Evolutionary conservation across 441 rosid species (phyloP).

Genomic region (Melastoma candidum): DNA sequence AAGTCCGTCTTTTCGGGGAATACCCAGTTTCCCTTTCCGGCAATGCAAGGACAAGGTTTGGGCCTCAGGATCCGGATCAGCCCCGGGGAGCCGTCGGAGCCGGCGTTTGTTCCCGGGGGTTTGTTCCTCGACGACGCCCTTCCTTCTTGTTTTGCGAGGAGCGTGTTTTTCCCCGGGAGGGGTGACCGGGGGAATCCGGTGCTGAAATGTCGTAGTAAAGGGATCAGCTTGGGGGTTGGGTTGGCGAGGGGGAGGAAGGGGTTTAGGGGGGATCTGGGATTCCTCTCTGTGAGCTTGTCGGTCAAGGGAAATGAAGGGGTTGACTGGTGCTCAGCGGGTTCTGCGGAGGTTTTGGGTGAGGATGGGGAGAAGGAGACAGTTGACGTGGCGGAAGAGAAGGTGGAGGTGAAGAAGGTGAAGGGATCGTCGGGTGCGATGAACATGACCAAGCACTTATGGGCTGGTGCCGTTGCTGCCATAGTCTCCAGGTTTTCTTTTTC

Average conservation of each 20-base stretch:
- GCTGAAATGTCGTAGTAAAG: background rate
- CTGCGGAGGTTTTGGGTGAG: constrained; percentile 9
- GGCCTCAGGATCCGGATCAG: constrained; percentile 27
- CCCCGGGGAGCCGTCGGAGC: constrained; percentile 16
- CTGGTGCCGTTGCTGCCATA: constrained; percentile 92
- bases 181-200: constrained; percentile 14
- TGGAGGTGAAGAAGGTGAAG: constrained; percentile 23
- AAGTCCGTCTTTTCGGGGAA: no score
- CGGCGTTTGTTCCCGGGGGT: constrained; percentile 33
- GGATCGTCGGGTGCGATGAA: constrained; percentile 53
- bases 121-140: constrained; percentile 43
- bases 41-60: constrained; percentile 44
- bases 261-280: constrained; percentile 20
- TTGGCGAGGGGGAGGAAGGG: constrained; percentile 20
- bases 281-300: constrained; percentile 64
- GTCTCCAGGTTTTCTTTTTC: constrained; percentile 59
- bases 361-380: constrained; percentile 19
- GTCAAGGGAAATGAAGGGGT: constrained; percentile 30
- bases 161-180: constrained; percentile 13
- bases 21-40: background rate
- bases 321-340: constrained; percentile 21
- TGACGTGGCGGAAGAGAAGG: constrained; percentile 10
- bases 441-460: constrained; percentile 74
- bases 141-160: constrained; percentile 30
- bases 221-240: constrained; percentile 19